Base-by-base conservation (phyloP, 148 eudicot species). In the Camellia japonica region DNA sequence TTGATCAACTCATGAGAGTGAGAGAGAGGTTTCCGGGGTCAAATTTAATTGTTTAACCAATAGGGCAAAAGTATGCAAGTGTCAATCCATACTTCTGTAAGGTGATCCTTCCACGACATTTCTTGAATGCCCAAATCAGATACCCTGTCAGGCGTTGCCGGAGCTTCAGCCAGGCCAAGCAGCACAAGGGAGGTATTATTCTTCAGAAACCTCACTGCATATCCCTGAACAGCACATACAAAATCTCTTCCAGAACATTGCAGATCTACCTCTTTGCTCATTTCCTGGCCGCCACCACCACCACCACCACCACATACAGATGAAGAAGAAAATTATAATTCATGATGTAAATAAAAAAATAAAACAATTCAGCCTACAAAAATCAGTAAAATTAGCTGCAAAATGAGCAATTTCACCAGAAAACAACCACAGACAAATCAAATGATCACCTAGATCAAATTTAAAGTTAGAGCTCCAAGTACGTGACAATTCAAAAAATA, bases 151-250 rank as follows among this genome's bases (percentile, higher is more conserved):
- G 91, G 87, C 71, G 87, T 82, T 56, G 20, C 84, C 66, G 90
- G 87, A 71, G 71, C 84, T 83, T 88, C 94, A 68, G 82, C 87
- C 79, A 80, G 78, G 82, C 80, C 65, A 54, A 78, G 54, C 0
- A 78, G 73, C 64, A 76, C 14, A 19, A 30, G 15, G 30, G 91
- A 83, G 81, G 66, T 61, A 81, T 90, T 92, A 72, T 68, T 82
- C 83, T 92, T 87, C 89, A 91, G 77, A 82, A 90, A 93, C 83
- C 93, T 91, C 72, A 88, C 78, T 49, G 94, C 97, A 77, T 95
- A 95, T 80, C 85, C 87, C 79, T 79, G 84, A 79, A 96, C 82
- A 80, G 88, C 86, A 79, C 47, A 78, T 43, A 76, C 80, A 67
- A 69, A 80, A 79, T 82, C 83, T 58, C 61, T 80, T 75, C 71